Conservation (phyloP, 2,329 filamentous ascomycete species). For the Gnomoniopsis smithogilvyi region DNA sequence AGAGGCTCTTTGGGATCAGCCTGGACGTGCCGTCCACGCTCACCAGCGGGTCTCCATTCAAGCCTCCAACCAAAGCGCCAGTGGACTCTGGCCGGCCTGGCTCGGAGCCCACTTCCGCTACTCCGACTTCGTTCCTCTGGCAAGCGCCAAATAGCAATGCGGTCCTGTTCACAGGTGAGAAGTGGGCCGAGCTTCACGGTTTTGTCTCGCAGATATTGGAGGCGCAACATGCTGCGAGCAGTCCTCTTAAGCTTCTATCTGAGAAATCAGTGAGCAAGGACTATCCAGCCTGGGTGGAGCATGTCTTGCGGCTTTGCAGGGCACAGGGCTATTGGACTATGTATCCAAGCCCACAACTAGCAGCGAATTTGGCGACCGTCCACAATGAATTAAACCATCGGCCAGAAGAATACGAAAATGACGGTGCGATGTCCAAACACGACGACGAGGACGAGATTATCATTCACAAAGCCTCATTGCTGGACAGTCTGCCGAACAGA, state of each 20-base stretch:
- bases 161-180: constrained; percentile 76
- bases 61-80: constrained; percentile 31
- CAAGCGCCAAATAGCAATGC: constrained; percentile 82
- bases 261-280: constrained; percentile 63
- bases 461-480: constrained; percentile 32
- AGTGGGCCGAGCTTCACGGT: constrained; percentile 81
- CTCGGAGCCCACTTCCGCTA: constrained; percentile 19
- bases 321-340: constrained; percentile 74
- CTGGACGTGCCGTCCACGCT: constrained; percentile 68
- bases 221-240: constrained; percentile 30
- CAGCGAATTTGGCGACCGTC: constrained; percentile 60
- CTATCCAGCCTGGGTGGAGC: constrained; percentile 75
- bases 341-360: constrained; percentile 65
- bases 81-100: background rate
- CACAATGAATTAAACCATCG: constrained; percentile 71
- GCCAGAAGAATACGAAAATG: constrained; percentile 64
- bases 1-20: constrained; percentile 71
- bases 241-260: constrained; percentile 37
- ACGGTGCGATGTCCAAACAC: constrained; percentile 24
- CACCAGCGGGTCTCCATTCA: constrained; percentile 60
- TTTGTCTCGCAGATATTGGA: constrained; percentile 67
- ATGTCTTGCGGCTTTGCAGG: constrained; percentile 71
- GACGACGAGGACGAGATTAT: constrained; percentile 24
- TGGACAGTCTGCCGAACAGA: constrained; percentile 45
- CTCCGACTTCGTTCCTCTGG: constrained; percentile 69